Conservation (phyloP, 305 asterid genomes). For the Solanum hybrid region DNA sequence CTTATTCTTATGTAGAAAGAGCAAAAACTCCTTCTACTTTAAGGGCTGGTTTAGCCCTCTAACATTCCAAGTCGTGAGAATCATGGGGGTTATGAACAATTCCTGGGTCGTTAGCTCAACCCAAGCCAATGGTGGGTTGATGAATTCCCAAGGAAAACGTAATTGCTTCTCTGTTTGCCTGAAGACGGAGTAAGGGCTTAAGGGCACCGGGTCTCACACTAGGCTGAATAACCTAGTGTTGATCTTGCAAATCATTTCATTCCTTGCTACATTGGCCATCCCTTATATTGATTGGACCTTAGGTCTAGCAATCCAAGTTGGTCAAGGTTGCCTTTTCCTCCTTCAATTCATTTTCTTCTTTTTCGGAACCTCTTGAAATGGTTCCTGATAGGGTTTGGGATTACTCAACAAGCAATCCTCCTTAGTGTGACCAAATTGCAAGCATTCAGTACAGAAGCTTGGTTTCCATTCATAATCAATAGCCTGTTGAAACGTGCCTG, state of each 20-base stretch:
- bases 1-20: neutral
- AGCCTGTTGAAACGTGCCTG: neutral
- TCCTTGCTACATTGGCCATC: neutral
- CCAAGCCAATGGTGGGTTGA: neutral
- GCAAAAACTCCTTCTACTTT: neutral
- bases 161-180: neutral
- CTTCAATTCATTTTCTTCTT: neutral
- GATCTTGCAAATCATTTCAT: neutral
- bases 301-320: neutral
- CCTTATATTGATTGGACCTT: neutral
- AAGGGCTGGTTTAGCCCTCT: neutral
- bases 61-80: neutral
- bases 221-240: neutral
- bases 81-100: neutral
- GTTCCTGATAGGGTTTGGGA: neutral
- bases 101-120: neutral
- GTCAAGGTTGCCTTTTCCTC: neutral
- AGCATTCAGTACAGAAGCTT: neutral
- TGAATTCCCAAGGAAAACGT: neutral
- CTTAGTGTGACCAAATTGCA: neutral
- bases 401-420: neutral
- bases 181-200: neutral
- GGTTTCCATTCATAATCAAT: neutral
- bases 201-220: neutral
- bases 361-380: neutral